These are phyloP conservation scores for Metschnikowia baotianmanensis DNA, from an alignment of 805 yeast species.

Conservation along the genomic window DNA sequence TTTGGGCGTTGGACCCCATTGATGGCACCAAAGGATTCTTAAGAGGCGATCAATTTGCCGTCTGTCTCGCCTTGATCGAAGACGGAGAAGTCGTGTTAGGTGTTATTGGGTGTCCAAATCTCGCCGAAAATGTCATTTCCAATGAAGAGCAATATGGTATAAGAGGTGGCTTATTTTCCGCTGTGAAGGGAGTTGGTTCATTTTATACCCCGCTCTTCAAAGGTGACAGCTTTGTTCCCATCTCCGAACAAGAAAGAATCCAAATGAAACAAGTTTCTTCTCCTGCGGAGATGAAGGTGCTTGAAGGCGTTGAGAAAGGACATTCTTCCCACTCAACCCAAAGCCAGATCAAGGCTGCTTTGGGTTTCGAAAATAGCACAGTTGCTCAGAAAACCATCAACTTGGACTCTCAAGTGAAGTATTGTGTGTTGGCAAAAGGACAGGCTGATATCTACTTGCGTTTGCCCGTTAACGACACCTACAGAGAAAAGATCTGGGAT, in stretches of 20 bases:
- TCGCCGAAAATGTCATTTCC: constrained; percentile 51
- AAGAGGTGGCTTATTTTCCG: constrained; percentile 74
- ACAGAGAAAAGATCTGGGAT: constrained; percentile 97
- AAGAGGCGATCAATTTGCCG: constrained; percentile 96
- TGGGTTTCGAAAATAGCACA: constrained; percentile 51
- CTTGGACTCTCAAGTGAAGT: constrained; percentile 94
- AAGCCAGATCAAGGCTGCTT: constrained; percentile 59
- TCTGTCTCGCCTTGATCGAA: constrained; percentile 85
- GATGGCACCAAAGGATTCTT: constrained; percentile 97
- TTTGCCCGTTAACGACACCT: constrained; percentile 70
- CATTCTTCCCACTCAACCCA: constrained; percentile 93
- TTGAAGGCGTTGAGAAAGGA: constrained; percentile 93
- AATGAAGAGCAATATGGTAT: constrained; percentile 32
- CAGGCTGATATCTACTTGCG: constrained; percentile 91
- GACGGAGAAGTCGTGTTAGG: constrained; percentile 86
- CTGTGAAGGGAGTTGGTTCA: constrained; percentile 67
- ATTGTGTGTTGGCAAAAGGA: constrained; percentile 87
- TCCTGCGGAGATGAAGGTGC: constrained; percentile 57
- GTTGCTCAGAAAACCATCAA: constrained; percentile 62
- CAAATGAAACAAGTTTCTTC: constrained; percentile 48
- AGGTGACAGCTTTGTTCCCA: constrained; percentile 33
- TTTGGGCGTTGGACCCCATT: constrained; percentile 98
- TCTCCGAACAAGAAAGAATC: constrained; percentile 37
- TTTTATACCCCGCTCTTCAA: constrained; percentile 47
- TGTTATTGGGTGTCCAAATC: constrained; percentile 94